Conservation (phyloP, 164 flowering plant genomes). For the Berberis vulgaris region DNA sequence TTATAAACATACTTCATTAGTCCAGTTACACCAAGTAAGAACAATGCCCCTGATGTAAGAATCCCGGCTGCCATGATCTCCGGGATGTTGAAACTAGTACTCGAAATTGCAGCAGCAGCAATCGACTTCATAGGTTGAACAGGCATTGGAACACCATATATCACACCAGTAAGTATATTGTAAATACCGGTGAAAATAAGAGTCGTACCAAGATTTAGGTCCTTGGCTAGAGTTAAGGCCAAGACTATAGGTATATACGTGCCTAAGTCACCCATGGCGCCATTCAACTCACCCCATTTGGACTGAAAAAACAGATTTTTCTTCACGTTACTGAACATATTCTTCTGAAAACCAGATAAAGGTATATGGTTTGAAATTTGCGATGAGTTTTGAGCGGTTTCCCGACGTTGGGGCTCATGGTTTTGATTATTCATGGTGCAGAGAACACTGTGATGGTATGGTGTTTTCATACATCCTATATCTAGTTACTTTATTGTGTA, state of each 20-base stretch:
- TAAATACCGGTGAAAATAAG: conserved; percentile 74
- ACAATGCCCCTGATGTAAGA: conserved; percentile 39
- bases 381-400: neutral
- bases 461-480: neutral
- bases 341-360: conserved; percentile 1
- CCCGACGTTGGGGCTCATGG: conserved; percentile 1
- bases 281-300: conserved; percentile 70
- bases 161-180: conserved; percentile 63
- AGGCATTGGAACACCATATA: conserved; percentile 94
- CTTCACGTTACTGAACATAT: conserved; percentile 17
- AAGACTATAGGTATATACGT: conserved; percentile 80
- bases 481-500: neutral
- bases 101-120: conserved; percentile 71
- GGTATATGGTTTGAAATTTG: neutral
- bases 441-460: neutral
- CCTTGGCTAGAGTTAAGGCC: conserved; percentile 59
- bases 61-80: conserved; percentile 90
- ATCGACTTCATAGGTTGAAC: conserved; percentile 97
- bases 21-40: conserved; percentile 62
- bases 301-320: conserved; percentile 45
- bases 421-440: conserved; percentile 11
- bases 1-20: conserved; percentile 58
- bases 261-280: conserved; percentile 90
- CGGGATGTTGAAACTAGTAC: conserved; percentile 47
- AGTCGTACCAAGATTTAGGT: conserved; percentile 67